Evolutionary conservation across 768 basidiomycete species (phyloP), one percentile per base, ranked within the genome.

Genomic region (Panaeolus cyanescens): DNA sequence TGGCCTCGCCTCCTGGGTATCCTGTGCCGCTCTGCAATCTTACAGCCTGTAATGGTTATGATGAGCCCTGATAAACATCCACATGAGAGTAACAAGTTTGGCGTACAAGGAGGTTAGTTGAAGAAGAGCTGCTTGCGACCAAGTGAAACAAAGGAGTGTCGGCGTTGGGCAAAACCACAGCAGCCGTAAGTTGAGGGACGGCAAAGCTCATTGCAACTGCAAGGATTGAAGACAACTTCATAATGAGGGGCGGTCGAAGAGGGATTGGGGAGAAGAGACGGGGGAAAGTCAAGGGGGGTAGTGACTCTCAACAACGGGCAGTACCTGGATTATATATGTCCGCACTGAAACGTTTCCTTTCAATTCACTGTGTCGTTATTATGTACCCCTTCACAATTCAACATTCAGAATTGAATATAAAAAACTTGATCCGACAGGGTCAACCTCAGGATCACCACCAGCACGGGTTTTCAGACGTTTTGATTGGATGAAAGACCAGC

Each of bases 141-240:
- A 74, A 67, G 60, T 73, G 70, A 55, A 73, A 73, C 5, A 64
- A 34, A 1, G 74, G 74, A 1, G 72, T 69, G 42, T 65, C 65
- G 4, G 71, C 72, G 20, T 67, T 65, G 30, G 71, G 72, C 15
- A 65, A 36, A 1, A 8, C 30, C 3, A 12, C 30, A 10, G 45
- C 45, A 4, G 30, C 4, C 25, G 45, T n/a, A 8, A 50, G 25
- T 1, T 22, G 45, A 50, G 45, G 12, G 5, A 12, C 22, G 25
- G 9, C 12, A 13, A 50, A 5, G 9, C 25, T 28, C 10, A 28
- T 13, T 7, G 45, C 45, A 5, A 13, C 25, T 9, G 10, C 25
- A n/a, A 50, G 25, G 13, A 50, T 13, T 8, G 45, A 50, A 2
- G 45, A 9, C 3, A 50, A 13, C 25, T 50, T 50, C 45, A 50